Evolutionary conservation across 345 rosid species (phyloP).

Genomic region (Euphorbia pulcherrima): DNA sequence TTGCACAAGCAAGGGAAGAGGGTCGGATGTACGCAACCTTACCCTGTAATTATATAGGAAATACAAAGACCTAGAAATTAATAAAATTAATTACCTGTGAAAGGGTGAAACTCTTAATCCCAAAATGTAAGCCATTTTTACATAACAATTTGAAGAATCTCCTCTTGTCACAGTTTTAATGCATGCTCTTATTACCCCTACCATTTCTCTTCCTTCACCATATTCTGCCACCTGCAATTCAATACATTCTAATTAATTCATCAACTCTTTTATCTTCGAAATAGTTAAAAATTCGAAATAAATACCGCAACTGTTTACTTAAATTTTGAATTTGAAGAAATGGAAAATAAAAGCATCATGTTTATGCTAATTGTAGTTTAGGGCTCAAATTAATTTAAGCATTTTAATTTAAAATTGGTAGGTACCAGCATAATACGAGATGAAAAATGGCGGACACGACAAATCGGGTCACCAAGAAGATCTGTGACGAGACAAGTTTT

Average conservation of each 20-base stretch:
- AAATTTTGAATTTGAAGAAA: too few species aligned
- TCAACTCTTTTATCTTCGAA: too few species aligned
- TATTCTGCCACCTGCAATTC: slow-evolving; percentile 59
- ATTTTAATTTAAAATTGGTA: background rate
- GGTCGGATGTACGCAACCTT: too few species aligned
- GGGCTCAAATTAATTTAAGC: too few species aligned
- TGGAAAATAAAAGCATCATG: too few species aligned
- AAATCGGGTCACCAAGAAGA: slow-evolving; percentile 66
- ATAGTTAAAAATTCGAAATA: too few species aligned
- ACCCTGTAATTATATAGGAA: too few species aligned
- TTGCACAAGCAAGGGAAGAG: too few species aligned
- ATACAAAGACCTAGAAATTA: too few species aligned
- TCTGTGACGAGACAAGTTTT: slow-evolving; percentile 61
- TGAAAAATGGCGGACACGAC: slow-evolving; percentile 66
- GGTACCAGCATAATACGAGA: slow-evolving; percentile 56
- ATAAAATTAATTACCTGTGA: too few species aligned
- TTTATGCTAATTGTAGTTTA: background rate
- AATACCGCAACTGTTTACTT: too few species aligned
- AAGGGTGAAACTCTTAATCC: slow-evolving; percentile 67
- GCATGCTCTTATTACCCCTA: slow-evolving; percentile 67
- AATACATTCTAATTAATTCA: too few species aligned
- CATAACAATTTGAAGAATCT: slow-evolving; percentile 28
- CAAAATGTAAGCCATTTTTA: slow-evolving; percentile 54
- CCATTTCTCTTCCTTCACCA: slow-evolving; percentile 46
- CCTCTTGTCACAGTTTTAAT: slow-evolving; percentile 58